A percentile compares a stretch with the other conserved stretches of the same genome.
phyloP scores from a whole-genome alignment of 495 filamentous ascomycete genomes.

The Tuber calosporum region DNA sequence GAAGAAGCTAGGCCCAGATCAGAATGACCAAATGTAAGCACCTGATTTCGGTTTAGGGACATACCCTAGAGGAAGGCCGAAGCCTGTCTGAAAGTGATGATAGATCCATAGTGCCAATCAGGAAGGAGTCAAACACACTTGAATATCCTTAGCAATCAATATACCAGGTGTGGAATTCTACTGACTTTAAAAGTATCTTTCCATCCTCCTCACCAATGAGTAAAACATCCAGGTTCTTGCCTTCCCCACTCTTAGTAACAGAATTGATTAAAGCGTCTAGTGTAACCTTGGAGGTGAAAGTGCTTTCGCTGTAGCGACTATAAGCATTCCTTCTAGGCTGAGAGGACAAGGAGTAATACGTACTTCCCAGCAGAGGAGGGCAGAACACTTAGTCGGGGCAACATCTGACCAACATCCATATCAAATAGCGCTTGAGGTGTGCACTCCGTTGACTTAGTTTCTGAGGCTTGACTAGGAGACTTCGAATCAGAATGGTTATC shows the following conservation, averaged over 20 bases:
- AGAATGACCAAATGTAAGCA: conserved; percentile 16
- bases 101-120: conserved; percentile 58
- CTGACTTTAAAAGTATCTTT: conserved; percentile 56
- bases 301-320: conserved; percentile 33
- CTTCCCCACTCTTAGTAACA: conserved; percentile 38
- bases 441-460: conserved; percentile 34
- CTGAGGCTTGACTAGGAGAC: conserved; percentile 12
- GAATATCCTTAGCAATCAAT: conserved; percentile 6
- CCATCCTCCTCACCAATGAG: conserved; percentile 71
- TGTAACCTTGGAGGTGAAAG: conserved; percentile 41
- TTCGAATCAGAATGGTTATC: conserved; percentile 35
- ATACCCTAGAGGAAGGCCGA: conserved; percentile 34
- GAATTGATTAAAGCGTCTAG: conserved; percentile 41
- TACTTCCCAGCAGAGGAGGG: conserved; percentile 39
- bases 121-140: conserved; percentile 83
- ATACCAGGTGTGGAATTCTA: background rate
- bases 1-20: conserved; percentile 45
- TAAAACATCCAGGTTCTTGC: conserved; percentile 60
- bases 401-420: conserved; percentile 39
- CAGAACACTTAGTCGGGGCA: conserved; percentile 38
- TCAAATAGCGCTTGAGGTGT: conserved; percentile 40
- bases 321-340: background rate
- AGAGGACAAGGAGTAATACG: conserved; percentile 4
- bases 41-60: conserved; percentile 45
- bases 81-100: conserved; percentile 38